Conservation (phyloP, 1,284 basidiomycete genomes). For the Sphaerobolus stellatus region DNA sequence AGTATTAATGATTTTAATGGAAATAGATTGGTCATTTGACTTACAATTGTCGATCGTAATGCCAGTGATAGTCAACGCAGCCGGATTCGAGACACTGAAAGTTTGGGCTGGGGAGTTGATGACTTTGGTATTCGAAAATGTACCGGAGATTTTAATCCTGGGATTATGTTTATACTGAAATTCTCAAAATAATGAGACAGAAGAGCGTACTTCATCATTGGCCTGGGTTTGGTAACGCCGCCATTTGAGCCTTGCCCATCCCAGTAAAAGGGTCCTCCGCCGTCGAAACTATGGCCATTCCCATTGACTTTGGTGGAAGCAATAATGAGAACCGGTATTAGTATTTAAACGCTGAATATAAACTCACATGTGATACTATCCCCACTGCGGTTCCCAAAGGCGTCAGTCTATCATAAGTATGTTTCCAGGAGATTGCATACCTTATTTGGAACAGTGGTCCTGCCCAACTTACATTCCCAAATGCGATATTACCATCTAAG, state of each 20-base stretch:
- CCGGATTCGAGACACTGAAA: constrained; percentile 36
- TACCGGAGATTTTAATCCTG: constrained; percentile 56
- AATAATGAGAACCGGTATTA: not conserved
- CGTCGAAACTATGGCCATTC: constrained; percentile 46
- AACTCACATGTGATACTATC: constrained; percentile 39
- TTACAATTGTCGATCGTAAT: constrained; percentile 42
- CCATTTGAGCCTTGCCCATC: constrained; percentile 44
- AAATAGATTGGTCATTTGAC: not conserved
- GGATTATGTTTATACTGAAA: too few relatives aligned
- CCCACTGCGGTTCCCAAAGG: constrained; percentile 33
- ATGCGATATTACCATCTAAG: constrained; percentile 46
- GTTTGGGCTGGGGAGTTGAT: constrained; percentile 44
- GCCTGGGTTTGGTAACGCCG: constrained; percentile 41
- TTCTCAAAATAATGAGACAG: not conserved
- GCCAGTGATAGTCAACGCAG: constrained; percentile 28
- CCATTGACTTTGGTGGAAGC: constrained; percentile 42
- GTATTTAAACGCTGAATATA: not conserved
- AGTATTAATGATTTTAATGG: too few relatives aligned
- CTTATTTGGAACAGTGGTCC: constrained; percentile 40
- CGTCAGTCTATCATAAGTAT: not conserved
- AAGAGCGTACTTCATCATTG: constrained; percentile 37
- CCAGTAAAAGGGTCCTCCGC: constrained; percentile 49
- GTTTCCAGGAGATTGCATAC: too few relatives aligned
- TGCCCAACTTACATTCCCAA: constrained; percentile 41
- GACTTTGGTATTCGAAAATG: constrained; percentile 44